These are phyloP conservation scores for Pythium oligandrum DNA, from an alignment of 352 stramenopile species.

Conservation along the genomic window DNA sequence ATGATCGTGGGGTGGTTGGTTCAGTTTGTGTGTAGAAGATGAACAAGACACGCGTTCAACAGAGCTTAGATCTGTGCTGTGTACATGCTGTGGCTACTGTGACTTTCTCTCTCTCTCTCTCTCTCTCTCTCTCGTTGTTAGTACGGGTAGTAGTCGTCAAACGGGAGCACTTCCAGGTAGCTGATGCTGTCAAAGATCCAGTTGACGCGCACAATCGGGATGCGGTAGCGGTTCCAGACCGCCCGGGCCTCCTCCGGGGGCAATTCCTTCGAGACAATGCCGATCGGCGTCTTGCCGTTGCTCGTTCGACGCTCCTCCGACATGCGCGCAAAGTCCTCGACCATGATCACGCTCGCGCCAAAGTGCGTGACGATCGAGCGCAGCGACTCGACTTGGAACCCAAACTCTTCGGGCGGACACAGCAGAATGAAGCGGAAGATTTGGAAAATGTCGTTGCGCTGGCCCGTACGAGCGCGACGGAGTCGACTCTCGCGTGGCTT, in stretches of 20 bases:
- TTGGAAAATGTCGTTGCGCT: conserved; percentile 72
- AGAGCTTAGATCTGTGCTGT: no score
- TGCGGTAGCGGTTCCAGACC: conserved; percentile 62
- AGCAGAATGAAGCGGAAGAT: conserved; percentile 75
- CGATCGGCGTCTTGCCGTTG: conserved; percentile 40
- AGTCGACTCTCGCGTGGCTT: conserved; percentile 66
- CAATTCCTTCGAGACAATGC: conserved; percentile 73
- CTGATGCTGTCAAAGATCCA: conserved; percentile 89
- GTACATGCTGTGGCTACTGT: no score
- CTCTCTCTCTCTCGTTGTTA: conserved; percentile 12
- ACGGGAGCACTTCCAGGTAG: conserved; percentile 74
- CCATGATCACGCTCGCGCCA: conserved; percentile 37
- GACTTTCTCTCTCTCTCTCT: neutral
- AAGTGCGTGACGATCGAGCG: conserved; percentile 61
- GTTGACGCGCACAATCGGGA: conserved; percentile 81
- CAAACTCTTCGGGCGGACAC: conserved; percentile 59
- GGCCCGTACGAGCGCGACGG: conserved; percentile 36
- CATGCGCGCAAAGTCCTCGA: conserved; percentile 6
- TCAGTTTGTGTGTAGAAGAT: no score
- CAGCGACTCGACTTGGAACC: conserved; percentile 67
- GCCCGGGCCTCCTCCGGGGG: conserved; percentile 41
- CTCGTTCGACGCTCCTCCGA: conserved; percentile 17
- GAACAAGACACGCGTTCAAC: no score
- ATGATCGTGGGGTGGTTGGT: no score
- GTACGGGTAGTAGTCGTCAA: conserved; percentile 86